Evolutionary conservation across 495 filamentous ascomycete genomes (phyloP), one percentile per base, ranked within the genome.

Genomic region (Penicillium tannophilum): DNA sequence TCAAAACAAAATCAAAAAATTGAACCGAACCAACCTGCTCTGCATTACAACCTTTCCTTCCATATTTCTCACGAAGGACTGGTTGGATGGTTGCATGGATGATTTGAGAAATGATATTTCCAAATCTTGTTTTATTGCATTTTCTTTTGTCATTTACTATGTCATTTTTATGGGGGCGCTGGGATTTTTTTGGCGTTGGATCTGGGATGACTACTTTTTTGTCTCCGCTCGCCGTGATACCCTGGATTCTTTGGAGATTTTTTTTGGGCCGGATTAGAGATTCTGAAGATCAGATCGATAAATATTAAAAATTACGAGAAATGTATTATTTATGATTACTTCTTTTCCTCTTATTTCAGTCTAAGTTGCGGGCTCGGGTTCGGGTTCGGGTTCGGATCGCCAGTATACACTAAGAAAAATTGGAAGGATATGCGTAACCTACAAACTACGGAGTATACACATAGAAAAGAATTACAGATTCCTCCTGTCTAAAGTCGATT

Each of bases 171-270:
- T 55, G 14, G 28, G 39, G 41, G 52, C 52, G 52, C 52, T 39
- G 33, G 51, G 53, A 12, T 54, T 39, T 17, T 54, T 43, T 52
- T 55, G 58, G 59, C 43, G 53, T 49, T 43, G 52, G 43, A 56
- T 45, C 16, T 16, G 16, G 42, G 41, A 28, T 39, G 20, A 23
- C 20, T 23, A 23, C 20, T n/a, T 28, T 28, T 19, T 31, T 45
- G 16, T 33, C 19, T 54, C 52, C 43, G 24, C 36, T 65, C 45
- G 48, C 53, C 52, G 54, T 66, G 63, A 66, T 66, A 66, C 63
- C 63, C 63, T 58, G 62, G 56, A 56, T 59, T 50, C 42, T 36
- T 36, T 63, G 52, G 46, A 49, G 23, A 20, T 10, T 49, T 55
- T 55, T 52, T 55, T 57, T 55, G 55, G 44, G 41, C 19, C 42